A percentile compares a stretch with the other conserved stretches of the same genome.
Evolutionary conservation across 768 basidiomycete genomes (phyloP).

Genomic region (Amanita polypyramis): DNA sequence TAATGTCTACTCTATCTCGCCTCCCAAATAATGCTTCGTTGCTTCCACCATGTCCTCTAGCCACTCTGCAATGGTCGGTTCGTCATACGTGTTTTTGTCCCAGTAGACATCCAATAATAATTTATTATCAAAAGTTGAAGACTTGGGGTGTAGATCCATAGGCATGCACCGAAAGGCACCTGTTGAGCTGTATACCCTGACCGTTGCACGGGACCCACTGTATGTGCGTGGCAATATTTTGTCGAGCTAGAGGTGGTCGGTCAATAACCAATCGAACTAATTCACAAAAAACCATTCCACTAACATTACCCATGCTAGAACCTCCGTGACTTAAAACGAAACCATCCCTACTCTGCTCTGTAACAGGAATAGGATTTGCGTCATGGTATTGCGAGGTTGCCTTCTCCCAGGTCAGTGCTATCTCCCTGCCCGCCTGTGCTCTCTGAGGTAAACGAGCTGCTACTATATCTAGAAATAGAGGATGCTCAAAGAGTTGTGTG

Average conservation of each 20-base stretch:
- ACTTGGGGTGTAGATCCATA: constrained; percentile 21
- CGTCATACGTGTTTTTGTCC: constrained; percentile 38
- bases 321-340: constrained; percentile 11
- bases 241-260: neutral
- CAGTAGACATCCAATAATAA: constrained; percentile 24
- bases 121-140: constrained; percentile 18
- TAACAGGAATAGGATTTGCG: constrained; percentile 7
- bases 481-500: constrained; percentile 19
- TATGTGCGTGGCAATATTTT: constrained; percentile 6
- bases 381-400: neutral
- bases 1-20: neutral
- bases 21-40: constrained; percentile 21
- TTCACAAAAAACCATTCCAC: neutral
- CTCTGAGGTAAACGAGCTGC: constrained; percentile 13
- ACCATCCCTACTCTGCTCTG: constrained; percentile 6
- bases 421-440: constrained; percentile 14
- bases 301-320: constrained; percentile 10
- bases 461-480: constrained; percentile 30
- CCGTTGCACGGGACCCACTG: neutral
- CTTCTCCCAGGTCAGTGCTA: neutral
- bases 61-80: constrained; percentile 33
- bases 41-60: constrained; percentile 30
- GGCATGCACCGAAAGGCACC: constrained; percentile 19
- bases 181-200: constrained; percentile 2
- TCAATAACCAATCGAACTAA: neutral